A percentile compares a stretch with the other conserved stretches of the same genome.
Conservation (phyloP, 805 yeast species). For the Jamesozyma gamospora region DNA sequence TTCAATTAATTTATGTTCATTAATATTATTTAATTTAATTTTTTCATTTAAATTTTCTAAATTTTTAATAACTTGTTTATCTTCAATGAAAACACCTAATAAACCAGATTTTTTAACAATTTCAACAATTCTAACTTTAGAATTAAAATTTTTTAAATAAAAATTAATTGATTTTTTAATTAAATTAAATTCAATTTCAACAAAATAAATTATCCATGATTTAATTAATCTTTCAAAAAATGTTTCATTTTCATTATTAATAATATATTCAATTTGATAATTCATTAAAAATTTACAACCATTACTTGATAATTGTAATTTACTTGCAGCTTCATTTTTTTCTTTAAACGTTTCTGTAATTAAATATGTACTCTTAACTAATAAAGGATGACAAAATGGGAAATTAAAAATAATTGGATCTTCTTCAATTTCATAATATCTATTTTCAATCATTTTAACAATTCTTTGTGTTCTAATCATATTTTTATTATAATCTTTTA, state of each 20-base stretch:
- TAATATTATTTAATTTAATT: not conserved
- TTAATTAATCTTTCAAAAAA: conserved; percentile 8
- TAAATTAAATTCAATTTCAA: conserved; percentile 7
- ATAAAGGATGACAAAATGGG: conserved; percentile 36
- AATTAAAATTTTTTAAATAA: conserved; percentile 29
- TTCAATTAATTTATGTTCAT: not conserved
- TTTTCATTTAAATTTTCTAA: conserved; percentile 1
- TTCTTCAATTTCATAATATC: conserved; percentile 46
- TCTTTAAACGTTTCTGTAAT: conserved; percentile 14
- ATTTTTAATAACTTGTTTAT: not conserved
- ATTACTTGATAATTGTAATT: conserved; percentile 5
- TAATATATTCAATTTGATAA: conserved; percentile 10
- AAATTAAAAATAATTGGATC: conserved; percentile 38
- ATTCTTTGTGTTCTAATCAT: conserved; percentile 35
- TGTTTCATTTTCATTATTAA: conserved; percentile 1
- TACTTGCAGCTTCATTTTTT: conserved; percentile 1
- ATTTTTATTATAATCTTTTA: conserved; percentile 7
- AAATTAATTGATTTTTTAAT: conserved; percentile 11
- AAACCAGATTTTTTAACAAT: conserved; percentile 59
- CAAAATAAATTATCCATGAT: conserved; percentile 1
- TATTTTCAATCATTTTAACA: conserved; percentile 43
- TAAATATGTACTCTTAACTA: conserved; percentile 21
- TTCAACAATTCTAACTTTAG: conserved; percentile 34
- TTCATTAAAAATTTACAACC: conserved; percentile 6
- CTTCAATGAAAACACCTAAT: conserved; percentile 32